Evolutionary conservation across 2,329 filamentous ascomycete genomes (phyloP).

Genomic region (Fusarium heterosporum): DNA sequence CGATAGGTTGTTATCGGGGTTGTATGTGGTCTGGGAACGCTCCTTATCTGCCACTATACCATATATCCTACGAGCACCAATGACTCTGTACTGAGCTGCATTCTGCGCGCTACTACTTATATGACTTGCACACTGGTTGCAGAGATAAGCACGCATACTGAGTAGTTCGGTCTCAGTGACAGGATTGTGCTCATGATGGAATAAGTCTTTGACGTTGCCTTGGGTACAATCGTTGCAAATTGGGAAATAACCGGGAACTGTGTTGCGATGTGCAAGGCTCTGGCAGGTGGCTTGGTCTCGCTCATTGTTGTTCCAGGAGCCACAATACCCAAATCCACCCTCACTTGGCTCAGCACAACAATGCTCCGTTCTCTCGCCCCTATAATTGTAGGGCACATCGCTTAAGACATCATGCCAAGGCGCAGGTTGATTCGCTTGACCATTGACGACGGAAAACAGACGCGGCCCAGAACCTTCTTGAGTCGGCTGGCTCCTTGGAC

Average conservation of each 20-base stretch:
- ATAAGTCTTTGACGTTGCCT: conserved; percentile 34
- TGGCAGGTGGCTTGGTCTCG: conserved; percentile 32
- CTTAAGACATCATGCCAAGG: conserved; percentile 32
- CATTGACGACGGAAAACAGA: conserved; percentile 24
- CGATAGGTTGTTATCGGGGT: neutral
- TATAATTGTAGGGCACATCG: conserved; percentile 20
- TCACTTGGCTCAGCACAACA: conserved; percentile 34
- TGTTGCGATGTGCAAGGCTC: conserved; percentile 30
- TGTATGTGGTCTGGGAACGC: conserved; percentile 6
- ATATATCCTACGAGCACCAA: conserved; percentile 44
- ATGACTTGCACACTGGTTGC: conserved; percentile 45
- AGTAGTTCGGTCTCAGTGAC: conserved; percentile 44
- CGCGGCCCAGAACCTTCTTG: neutral
- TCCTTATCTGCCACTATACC: conserved; percentile 30
- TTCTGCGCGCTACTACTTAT: conserved; percentile 9
- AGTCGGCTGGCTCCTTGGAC: neutral
- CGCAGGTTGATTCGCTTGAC: conserved; percentile 2
- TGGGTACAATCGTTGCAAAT: conserved; percentile 45
- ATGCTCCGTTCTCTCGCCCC: neutral
- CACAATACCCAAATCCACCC: conserved; percentile 27
- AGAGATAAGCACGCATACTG: conserved; percentile 54
- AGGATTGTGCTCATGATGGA: conserved; percentile 7
- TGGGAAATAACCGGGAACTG: conserved; percentile 31
- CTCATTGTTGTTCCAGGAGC: neutral
- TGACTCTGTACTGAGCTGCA: conserved; percentile 13